Base-by-base conservation (phyloP, 305 asterid genomes). In the Fraxinus ornus region DNA sequence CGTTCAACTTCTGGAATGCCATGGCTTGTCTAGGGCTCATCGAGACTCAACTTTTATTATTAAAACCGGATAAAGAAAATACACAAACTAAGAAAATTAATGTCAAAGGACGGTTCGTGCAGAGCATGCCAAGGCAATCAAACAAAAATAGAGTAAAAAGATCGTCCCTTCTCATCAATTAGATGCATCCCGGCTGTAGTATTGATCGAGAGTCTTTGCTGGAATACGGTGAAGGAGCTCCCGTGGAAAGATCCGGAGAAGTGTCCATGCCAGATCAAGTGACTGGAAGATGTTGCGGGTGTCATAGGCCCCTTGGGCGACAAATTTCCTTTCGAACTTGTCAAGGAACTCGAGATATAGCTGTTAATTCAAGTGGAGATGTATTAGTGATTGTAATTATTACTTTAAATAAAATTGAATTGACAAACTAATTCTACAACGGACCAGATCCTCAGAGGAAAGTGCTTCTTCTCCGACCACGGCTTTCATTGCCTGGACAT, bases 391-490 rank as follows among this genome's bases (percentile, higher is more conserved):
- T 72, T 30, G 77, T n/a, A 60, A 62, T 57, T 26, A 35, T 74
- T 72, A 32, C 68, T 24, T 75, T 15, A 7, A 37, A 77, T 22
- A 62, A 22, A 62, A 22, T 62, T 21, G 33, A 62, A 62, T 62
- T 1, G 5, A 62, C 71, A 2, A 21, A 22, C 17, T 62, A 0
- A 62, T 62, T 19, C 30, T 22, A 24, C 26, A 77, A 89, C 94
- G 39, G 8, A 96, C 99, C 97, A 96, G 92, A 88, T 93, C 99
- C 89, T 96, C 99, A 6, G 99, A 96, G 83, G 99, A 96, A 80
- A 96, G 95, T 19, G 99, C 99, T 92, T 96, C 99, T 88, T 96
- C 99, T 90, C 99, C 99, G 13, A 96, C 99, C 86, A 96, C 99
- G 77, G 99, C 98, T 91, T 96, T 96, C 99, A 96, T 96, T 83